phyloP scores from a whole-genome alignment of 139 green algal species.

The Coelastrella sp. region DNA sequence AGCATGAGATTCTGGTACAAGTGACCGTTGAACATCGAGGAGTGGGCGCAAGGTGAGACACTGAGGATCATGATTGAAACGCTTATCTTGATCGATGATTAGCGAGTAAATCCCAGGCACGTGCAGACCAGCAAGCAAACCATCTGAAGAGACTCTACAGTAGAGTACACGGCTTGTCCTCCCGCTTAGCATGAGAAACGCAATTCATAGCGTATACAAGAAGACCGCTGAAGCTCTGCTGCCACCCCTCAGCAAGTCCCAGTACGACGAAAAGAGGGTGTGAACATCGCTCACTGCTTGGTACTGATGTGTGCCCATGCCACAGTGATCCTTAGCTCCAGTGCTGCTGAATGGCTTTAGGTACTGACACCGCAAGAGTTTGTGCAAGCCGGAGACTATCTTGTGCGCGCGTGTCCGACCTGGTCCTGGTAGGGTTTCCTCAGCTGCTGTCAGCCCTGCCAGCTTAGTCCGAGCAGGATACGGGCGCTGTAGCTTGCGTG shows the following conservation, averaged over 20 bases:
- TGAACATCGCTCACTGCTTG: not conserved
- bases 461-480: too few relatives aligned
- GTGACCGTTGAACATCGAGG: too few relatives aligned
- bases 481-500: too few relatives aligned
- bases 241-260: constrained; percentile 56
- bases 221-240: constrained; percentile 57
- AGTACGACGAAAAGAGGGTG: constrained; percentile 73
- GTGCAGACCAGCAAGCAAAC: too few relatives aligned
- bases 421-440: constrained; percentile 82
- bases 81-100: too few relatives aligned
- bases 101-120: too few relatives aligned
- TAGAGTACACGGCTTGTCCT: not conserved
- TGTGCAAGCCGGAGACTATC: constrained; percentile 84
- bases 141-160: not conserved
- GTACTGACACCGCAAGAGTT: constrained; percentile 93
- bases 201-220: constrained; percentile 66
- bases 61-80: too few relatives aligned
- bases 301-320: too few relatives aligned
- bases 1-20: too few relatives aligned
- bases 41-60: too few relatives aligned
- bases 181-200: constrained; percentile 33
- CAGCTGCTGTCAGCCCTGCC: too few relatives aligned
- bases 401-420: constrained; percentile 87
- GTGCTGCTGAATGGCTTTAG: constrained; percentile 47
- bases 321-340: too few relatives aligned